A percentile compares a stretch with the other conserved stretches of the same genome.
Evolutionary conservation across 2,329 filamentous ascomycete genomes (phyloP).

Genomic region (Cercospora janseana): DNA sequence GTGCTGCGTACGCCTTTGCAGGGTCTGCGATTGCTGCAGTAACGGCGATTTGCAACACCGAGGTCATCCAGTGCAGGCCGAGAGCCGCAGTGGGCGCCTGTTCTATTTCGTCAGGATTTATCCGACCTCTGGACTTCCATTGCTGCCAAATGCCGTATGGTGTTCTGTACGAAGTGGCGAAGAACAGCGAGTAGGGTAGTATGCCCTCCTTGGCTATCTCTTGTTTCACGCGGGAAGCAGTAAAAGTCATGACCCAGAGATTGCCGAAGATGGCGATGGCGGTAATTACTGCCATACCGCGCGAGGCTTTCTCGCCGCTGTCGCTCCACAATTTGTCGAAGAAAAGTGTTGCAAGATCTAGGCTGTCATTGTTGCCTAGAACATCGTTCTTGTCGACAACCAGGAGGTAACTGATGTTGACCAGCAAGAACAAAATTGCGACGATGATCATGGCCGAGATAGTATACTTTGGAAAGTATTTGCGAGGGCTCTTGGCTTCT

Average conservation of each 20-base stretch:
- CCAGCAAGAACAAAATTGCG: constrained; percentile 27
- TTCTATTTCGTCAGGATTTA: constrained; percentile 33
- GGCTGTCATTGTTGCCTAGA: constrained; percentile 8
- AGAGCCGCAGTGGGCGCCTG: constrained; percentile 42
- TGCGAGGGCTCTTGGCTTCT: constrained; percentile 43
- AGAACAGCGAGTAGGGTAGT: constrained; percentile 51
- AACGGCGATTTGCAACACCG: constrained; percentile 38
- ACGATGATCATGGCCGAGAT: constrained; percentile 37
- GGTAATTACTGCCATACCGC: constrained; percentile 50
- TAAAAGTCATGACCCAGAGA: constrained; percentile 58
- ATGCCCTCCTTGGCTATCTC: constrained; percentile 61
- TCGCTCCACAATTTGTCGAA: constrained; percentile 30
- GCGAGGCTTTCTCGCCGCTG: constrained; percentile 26
- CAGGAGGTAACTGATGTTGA: constrained; percentile 37
- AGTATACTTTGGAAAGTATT: constrained; percentile 39
- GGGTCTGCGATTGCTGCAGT: constrained; percentile 32
- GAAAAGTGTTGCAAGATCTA: constrained; percentile 34
- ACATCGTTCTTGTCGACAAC: constrained; percentile 30
- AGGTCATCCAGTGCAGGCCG: constrained; percentile 42
- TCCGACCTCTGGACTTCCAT: constrained; percentile 14
- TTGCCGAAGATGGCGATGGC: constrained; percentile 57
- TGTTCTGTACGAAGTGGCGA: constrained; percentile 40
- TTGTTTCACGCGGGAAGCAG: constrained; percentile 57
- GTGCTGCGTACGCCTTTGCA: constrained; percentile 34
- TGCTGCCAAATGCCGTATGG: constrained; percentile 30